Conservation (phyloP, 1,284 basidiomycete species). For the Filobasidium uniguttulatum region DNA sequence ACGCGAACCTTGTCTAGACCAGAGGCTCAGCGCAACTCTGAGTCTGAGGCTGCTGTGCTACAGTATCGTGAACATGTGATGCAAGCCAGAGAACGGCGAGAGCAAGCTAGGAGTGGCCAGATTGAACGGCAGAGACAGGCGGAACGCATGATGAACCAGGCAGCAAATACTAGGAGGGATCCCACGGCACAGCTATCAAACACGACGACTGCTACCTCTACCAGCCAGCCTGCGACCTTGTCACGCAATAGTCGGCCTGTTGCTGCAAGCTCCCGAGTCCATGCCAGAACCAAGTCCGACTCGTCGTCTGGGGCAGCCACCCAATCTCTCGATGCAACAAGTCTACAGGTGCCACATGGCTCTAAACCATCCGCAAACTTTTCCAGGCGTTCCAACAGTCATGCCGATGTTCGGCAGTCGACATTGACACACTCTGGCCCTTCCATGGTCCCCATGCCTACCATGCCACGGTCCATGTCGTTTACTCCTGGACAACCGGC, state of each 20-base stretch:
- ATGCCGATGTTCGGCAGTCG: neutral
- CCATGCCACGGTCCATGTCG: neutral
- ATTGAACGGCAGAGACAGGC: neutral
- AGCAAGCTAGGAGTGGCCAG: neutral
- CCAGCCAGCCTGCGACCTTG: too few relatives aligned
- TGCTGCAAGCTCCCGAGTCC: too few relatives aligned
- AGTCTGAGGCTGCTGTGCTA: neutral
- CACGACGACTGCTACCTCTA: too few relatives aligned
- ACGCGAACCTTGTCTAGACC: too few relatives aligned
- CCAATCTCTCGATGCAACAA: too few relatives aligned
- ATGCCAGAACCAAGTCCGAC: too few relatives aligned
- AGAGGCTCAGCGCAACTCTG: neutral
- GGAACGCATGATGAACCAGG: neutral
- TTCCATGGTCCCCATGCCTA: neutral
- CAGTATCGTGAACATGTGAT: slow-evolving; percentile 1
- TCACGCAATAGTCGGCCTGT: too few relatives aligned
- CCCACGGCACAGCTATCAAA: too few relatives aligned
- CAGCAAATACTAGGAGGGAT: too few relatives aligned
- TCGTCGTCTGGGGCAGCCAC: too few relatives aligned
- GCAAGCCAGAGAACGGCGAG: neutral
- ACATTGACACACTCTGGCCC: neutral
- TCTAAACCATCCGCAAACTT: too few relatives aligned
- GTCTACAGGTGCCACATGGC: too few relatives aligned
- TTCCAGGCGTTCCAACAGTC: neutral
- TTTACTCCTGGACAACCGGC: neutral